Evolutionary conservation across 352 stramenopile genomes (phyloP), one percentile per base, ranked within the genome.

Genomic region (Phytophthora colocasiae): DNA sequence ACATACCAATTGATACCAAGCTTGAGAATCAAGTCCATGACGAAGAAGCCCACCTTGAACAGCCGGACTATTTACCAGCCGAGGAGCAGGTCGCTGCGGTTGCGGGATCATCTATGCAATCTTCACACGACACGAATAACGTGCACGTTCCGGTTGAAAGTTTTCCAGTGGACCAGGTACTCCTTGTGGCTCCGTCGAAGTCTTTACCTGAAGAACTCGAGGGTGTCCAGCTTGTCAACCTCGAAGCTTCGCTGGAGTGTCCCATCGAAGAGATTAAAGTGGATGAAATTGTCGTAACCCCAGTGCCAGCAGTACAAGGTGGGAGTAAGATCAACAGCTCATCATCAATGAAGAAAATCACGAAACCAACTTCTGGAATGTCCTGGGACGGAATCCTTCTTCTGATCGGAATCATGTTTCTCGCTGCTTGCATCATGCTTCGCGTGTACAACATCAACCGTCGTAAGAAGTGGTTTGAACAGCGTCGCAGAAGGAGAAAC

Each of bases 401-500:
- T 39, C 54, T 87, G 8, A 10, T 77, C 0, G 63, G 60, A 2
- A 68, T 89, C 44, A 68, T 71, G 36, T 49, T 87, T 31, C 60
- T 92, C 41, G 80, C 58, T n/a, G 80, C 65, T 2, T 71, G 74
- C n/a, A 68, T 90, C 10, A 68, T 79, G 3, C 29, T 80, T 38
- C 81, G 80, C 2, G 69, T 84, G 19, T 82, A 73, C 40, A 89
- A 74, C 6, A 61, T 80, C 7, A 80, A 80, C 44, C 78, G 71
- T n/a, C 76, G 80, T 27, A 89, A 87, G 34, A 73, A 26, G 7
- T 81, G 77, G 80, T 81, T 80, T 40, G 74, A 73, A 6, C 38
- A 77, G 27, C 77, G 78, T 51, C 65, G 62, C 3, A 75, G 73
- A 27, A 62, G 59, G 17, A 80, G 80, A 12, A 65, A 79, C 9